Percentiles rank a stretch among this genome's conserved stretches.
Conservation (phyloP, 176 grass and related monocot species). For the Avena eriantha region DNA sequence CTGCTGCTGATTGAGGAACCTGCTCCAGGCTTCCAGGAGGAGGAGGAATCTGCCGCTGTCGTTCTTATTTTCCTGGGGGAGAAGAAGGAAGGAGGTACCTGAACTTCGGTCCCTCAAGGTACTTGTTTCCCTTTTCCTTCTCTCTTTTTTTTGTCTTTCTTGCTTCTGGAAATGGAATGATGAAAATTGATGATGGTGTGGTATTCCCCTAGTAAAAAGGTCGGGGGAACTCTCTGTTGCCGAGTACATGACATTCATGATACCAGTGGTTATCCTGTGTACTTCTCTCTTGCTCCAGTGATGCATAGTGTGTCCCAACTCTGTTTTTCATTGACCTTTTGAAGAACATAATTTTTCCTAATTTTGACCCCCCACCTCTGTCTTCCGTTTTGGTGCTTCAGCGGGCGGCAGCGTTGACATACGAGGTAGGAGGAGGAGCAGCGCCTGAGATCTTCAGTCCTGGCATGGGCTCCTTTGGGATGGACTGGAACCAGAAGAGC, state of each 20-base stretch:
- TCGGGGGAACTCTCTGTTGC: background rate
- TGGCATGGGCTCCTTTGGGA: slow-evolving; percentile 54
- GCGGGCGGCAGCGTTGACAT: slow-evolving; percentile 18
- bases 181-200: slow-evolving; percentile 25
- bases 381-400: slow-evolving; percentile 29
- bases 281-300: slow-evolving; percentile 34
- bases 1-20: slow-evolving; percentile 38
- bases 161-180: slow-evolving; percentile 48
- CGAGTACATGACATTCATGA: slow-evolving; percentile 23
- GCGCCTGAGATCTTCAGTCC: slow-evolving; percentile 11
- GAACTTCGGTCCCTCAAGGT: slow-evolving; percentile 27
- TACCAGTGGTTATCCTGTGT: slow-evolving; percentile 10
- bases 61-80: slow-evolving; percentile 12
- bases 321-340: background rate
- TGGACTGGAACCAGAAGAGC: slow-evolving; percentile 67
- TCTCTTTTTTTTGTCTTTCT: slow-evolving; percentile 23
- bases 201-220: slow-evolving; percentile 31
- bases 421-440: slow-evolving; percentile 28
- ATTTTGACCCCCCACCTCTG: background rate
- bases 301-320: slow-evolving; percentile 14
- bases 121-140: slow-evolving; percentile 17
- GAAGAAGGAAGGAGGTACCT: slow-evolving; percentile 28
- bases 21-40: background rate
- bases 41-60: slow-evolving; percentile 17
- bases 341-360: background rate